These are phyloP conservation scores for Aspergillus viridinutans DNA, from an alignment of 2,329 filamentous ascomycete species.

Conservation along the genomic window DNA sequence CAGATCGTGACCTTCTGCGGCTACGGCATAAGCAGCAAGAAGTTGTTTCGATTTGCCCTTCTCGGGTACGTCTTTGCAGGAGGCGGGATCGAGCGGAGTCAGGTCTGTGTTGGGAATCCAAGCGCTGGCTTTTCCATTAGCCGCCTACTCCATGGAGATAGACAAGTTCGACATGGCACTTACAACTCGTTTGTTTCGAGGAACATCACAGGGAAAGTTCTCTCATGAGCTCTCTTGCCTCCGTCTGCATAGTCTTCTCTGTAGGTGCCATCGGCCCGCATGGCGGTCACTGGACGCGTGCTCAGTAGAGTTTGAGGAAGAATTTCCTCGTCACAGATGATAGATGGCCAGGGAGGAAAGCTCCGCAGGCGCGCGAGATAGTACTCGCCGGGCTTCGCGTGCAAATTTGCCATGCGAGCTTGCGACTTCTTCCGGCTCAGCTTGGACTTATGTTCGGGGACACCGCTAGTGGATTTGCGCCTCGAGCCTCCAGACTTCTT, in stretches of 20 bases:
- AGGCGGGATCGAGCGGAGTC: constrained; percentile 68
- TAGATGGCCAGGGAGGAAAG: constrained; percentile 88
- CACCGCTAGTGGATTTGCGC: constrained; percentile 69
- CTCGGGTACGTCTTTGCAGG: constrained; percentile 63
- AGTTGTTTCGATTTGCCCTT: constrained; percentile 76
- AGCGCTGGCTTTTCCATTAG: constrained; percentile 54
- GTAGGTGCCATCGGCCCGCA: constrained; percentile 77
- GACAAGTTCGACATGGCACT: constrained; percentile 42
- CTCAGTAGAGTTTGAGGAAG: constrained; percentile 73
- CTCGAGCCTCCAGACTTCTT: constrained; percentile 47
- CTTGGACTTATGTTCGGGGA: constrained; percentile 66
- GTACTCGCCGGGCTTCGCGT: constrained; percentile 86
- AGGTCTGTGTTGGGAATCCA: constrained; percentile 88
- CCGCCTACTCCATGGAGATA: background rate
- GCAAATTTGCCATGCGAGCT: constrained; percentile 64
- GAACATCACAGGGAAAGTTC: constrained; percentile 94
- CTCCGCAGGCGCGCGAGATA: constrained; percentile 93
- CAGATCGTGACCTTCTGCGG: constrained; percentile 71
- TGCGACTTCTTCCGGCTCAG: constrained; percentile 81
- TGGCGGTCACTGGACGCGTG: constrained; percentile 77
- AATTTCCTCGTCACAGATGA: constrained; percentile 93
- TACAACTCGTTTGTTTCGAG: constrained; percentile 95
- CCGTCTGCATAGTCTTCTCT: constrained; percentile 82
- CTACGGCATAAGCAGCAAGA: constrained; percentile 73
- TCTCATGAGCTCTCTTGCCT: constrained; percentile 77